These are phyloP conservation scores for Lipomyces sp. DNA, from an alignment of 805 yeast genomes.

Conservation along the genomic window DNA sequence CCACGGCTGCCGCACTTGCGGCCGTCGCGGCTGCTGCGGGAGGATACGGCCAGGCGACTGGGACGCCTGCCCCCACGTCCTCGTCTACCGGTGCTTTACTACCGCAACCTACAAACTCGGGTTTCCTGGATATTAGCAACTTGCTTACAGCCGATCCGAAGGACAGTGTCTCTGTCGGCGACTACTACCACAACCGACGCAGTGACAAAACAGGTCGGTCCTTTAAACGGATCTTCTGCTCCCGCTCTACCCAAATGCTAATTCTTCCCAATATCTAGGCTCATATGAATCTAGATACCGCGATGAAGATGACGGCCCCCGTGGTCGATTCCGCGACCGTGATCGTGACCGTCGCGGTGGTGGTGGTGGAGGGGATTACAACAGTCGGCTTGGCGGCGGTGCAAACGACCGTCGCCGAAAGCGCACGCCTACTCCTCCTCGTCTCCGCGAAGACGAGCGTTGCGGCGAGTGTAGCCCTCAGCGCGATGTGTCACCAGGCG, in stretches of 20 bases:
- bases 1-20: conserved; percentile 29
- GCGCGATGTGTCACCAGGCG: conserved; percentile 27
- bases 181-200: conserved; percentile 1
- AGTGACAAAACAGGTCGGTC: neutral
- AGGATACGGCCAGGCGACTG: too few relatives aligned
- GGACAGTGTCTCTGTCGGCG: conserved; percentile 16
- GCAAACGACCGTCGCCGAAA: conserved; percentile 5
- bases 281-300: too few relatives aligned
- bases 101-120: conserved; percentile 18
- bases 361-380: conserved; percentile 10
- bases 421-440: conserved; percentile 21
- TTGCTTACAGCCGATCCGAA: conserved; percentile 8
- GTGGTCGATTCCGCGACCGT: conserved; percentile 3
- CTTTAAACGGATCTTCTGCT: too few relatives aligned
- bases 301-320: conserved; percentile 1
- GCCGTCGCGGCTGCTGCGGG: conserved; percentile 25
- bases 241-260: too few relatives aligned
- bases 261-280: too few relatives aligned
- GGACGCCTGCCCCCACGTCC: conserved; percentile 1
- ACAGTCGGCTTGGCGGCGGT: too few relatives aligned
- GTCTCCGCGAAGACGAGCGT: conserved; percentile 20
- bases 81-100: neutral
- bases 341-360: conserved; percentile 16
- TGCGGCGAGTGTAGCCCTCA: conserved; percentile 20
- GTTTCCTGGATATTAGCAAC: conserved; percentile 9